phyloP scores from a whole-genome alignment of 1,139 yeast species.

The Zygosaccharomyces pseudobailii region DNA sequence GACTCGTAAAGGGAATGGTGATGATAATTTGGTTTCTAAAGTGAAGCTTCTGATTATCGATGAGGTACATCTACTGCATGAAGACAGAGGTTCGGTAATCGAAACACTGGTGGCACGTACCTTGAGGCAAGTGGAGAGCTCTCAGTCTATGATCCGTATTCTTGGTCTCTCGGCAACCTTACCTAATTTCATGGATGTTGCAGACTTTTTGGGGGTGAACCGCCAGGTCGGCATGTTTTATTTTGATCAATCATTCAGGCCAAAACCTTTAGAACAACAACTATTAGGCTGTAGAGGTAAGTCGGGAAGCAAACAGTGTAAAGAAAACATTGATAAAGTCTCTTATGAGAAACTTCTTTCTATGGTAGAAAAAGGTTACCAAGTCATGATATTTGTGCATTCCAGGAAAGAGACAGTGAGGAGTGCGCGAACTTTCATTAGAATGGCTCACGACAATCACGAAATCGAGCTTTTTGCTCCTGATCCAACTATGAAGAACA shows the following conservation, averaged over 20 bases:
- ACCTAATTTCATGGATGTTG: conserved; percentile 92
- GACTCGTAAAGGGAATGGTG: conserved; percentile 78
- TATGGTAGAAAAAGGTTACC: conserved; percentile 66
- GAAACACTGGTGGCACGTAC: conserved; percentile 96
- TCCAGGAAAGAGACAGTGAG: conserved; percentile 89
- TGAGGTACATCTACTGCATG: conserved; percentile 94
- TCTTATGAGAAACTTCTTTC: conserved; percentile 73
- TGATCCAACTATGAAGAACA: conserved; percentile 39
- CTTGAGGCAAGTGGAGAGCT: conserved; percentile 85
- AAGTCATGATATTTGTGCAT: conserved; percentile 96
- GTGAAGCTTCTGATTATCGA: conserved; percentile 85
- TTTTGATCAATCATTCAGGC: conserved; percentile 89
- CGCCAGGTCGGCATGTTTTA: conserved; percentile 87
- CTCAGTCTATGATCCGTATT: conserved; percentile 90
- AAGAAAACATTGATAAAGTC: conserved; percentile 70
- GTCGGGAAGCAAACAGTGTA: conserved; percentile 65
- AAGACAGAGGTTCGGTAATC: conserved; percentile 96
- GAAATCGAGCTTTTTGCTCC: conserved; percentile 59
- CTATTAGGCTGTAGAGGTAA: conserved; percentile 86
- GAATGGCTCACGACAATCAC: conserved; percentile 58
- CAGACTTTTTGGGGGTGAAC: conserved; percentile 90
- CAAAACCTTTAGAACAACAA: conserved; percentile 88
- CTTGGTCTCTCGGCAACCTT: conserved; percentile 96
- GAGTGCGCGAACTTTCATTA: conserved; percentile 69
- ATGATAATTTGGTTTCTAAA: conserved; percentile 77